Conservation (phyloP, 176 grass and related monocot genomes). For the Ensete ventricosum region DNA sequence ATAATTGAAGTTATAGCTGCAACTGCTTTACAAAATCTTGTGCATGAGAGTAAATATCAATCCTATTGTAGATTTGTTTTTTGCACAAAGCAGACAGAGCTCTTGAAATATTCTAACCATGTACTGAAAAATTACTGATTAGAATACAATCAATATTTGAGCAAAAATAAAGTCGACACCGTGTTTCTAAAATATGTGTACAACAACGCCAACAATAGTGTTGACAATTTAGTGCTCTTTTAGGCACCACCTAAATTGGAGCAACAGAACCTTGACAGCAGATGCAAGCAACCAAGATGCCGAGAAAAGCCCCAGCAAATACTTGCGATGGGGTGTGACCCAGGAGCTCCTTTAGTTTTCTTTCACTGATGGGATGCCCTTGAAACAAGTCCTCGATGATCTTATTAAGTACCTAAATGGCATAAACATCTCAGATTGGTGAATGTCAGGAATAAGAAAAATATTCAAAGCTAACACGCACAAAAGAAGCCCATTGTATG, state of each 20-base stretch:
- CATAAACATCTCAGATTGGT: neutral
- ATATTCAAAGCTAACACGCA: neutral
- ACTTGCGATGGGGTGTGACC: slow-evolving; percentile 94
- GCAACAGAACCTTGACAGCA: slow-evolving; percentile 77
- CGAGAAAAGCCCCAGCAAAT: slow-evolving; percentile 73
- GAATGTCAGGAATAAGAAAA: neutral
- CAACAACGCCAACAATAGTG: neutral
- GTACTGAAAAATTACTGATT: neutral
- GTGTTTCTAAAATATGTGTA: neutral
- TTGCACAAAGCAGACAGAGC: neutral
- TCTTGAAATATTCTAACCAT: neutral
- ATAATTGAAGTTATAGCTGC: too few relatives aligned
- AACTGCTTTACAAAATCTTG: too few relatives aligned
- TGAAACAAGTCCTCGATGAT: slow-evolving; percentile 93
- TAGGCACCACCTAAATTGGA: slow-evolving; percentile 25
- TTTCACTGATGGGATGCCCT: slow-evolving; percentile 93
- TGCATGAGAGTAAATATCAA: neutral
- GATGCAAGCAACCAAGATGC: slow-evolving; percentile 67
- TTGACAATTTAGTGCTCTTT: neutral
- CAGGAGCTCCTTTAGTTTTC: slow-evolving; percentile 87
- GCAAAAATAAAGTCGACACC: neutral
- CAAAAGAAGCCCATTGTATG: too few relatives aligned
- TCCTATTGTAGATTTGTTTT: neutral
- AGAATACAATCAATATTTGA: neutral
- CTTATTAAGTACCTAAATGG: slow-evolving; percentile 84